Percentiles rank a stretch among this genome's conserved stretches.
phyloP scores from a whole-genome alignment of 2,329 filamentous ascomycete genomes.

The Apiospora kogelbergensis region DNA sequence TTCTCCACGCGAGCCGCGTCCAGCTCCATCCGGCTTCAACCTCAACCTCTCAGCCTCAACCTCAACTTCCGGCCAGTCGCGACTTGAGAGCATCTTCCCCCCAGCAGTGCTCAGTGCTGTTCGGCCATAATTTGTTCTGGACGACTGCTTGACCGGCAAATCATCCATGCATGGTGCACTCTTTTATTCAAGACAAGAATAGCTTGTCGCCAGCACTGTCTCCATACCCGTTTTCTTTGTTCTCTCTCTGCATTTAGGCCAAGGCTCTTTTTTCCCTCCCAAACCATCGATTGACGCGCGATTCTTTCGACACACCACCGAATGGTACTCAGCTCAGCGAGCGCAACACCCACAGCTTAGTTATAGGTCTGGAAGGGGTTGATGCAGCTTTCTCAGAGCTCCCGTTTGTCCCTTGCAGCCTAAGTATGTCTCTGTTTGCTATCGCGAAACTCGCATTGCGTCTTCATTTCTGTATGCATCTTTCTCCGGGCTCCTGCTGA shows the following conservation, averaged over 20 bases:
- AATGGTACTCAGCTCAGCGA: not conserved
- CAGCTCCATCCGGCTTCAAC: not conserved
- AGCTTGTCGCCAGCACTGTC: constrained; percentile 24
- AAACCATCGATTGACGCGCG: constrained; percentile 14
- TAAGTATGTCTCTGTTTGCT: not conserved
- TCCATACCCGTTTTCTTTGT: constrained; percentile 22
- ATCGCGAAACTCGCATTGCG: not conserved
- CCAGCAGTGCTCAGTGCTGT: not conserved
- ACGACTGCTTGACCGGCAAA: not conserved
- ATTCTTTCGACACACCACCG: constrained; percentile 1
- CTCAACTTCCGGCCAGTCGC: not conserved
- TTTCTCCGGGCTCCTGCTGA: constrained; percentile 19
- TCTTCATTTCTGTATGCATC: not conserved
- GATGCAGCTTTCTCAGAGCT: not conserved
- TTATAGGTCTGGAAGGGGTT: not conserved
- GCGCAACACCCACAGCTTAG: not conserved
- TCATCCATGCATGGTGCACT: constrained; percentile 18
- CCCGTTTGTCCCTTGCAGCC: not conserved
- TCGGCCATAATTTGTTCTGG: not conserved
- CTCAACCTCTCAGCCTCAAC: constrained; percentile 3
- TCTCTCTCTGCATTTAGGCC: constrained; percentile 12
- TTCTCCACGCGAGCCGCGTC: constrained; percentile 6
- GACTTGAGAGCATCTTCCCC: not conserved
- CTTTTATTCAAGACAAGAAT: constrained; percentile 20
- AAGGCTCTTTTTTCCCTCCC: constrained; percentile 18